These are phyloP conservation scores for Atalantia buxifolia DNA, from an alignment of 345 rosid species.

Conservation along the genomic window DNA sequence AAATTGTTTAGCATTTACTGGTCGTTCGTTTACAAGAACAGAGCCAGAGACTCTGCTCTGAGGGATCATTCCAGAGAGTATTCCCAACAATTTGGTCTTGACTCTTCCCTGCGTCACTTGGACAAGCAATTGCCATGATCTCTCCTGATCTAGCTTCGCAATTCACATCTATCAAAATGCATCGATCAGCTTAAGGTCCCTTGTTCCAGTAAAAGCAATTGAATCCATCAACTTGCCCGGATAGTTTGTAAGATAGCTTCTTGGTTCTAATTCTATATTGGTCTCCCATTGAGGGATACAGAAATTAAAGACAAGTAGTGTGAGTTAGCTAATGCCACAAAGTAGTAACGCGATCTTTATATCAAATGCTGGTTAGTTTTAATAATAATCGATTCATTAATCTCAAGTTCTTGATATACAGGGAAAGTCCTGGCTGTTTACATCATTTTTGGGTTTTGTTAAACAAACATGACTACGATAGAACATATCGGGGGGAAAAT, in stretches of 20 bases:
- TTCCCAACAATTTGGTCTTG: slow-evolving; percentile 26
- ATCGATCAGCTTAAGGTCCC: background rate
- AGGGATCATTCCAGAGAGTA: slow-evolving; percentile 22
- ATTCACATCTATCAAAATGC: slow-evolving; percentile 20
- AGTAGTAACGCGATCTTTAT: too few relatives aligned
- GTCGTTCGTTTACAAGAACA: slow-evolving; percentile 27
- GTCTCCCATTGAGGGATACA: too few relatives aligned
- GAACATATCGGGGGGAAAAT: too few relatives aligned
- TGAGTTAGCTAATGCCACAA: too few relatives aligned
- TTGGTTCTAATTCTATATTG: slow-evolving; percentile 16
- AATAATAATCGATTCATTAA: background rate
- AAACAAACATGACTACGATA: background rate
- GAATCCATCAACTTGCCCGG: background rate
- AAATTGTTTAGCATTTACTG: slow-evolving; percentile 16
- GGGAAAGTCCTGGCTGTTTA: background rate
- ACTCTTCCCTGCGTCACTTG: slow-evolving; percentile 34
- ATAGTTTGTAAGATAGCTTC: slow-evolving; percentile 21
- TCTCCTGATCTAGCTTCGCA: slow-evolving; percentile 29
- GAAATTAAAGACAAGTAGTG: too few relatives aligned
- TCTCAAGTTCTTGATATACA: background rate
- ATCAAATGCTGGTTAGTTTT: background rate
- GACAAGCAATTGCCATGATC: slow-evolving; percentile 30
- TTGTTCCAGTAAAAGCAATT: slow-evolving; percentile 15
- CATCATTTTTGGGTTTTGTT: background rate
- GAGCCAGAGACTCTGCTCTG: slow-evolving; percentile 17